These are phyloP conservation scores for Physcomitrellopsis africana DNA, from an alignment of 225 moss, liverwort and hornwort genomes.

Conservation along the genomic window DNA sequence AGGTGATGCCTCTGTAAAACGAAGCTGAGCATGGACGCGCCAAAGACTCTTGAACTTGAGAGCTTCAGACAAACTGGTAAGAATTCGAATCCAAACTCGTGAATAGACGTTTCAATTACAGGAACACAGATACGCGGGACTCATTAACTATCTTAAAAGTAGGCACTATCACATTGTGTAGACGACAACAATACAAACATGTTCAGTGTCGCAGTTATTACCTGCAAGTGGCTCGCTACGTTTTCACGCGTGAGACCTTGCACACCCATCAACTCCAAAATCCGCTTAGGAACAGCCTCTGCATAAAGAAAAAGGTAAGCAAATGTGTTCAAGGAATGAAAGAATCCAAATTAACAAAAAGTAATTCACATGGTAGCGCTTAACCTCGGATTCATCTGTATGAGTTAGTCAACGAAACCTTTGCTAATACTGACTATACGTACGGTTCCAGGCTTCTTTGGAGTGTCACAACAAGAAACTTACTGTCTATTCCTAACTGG, in stretches of 20 bases:
- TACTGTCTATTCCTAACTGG: slow-evolving; percentile 87
- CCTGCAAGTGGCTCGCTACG: slow-evolving; percentile 92
- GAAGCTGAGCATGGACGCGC: neutral
- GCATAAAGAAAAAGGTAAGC: slow-evolving; percentile 43
- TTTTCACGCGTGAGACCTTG: slow-evolving; percentile 85
- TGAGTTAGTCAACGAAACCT: too few relatives aligned
- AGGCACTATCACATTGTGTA: neutral
- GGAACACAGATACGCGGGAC: neutral
- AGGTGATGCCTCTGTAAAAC: neutral
- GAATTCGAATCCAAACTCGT: neutral
- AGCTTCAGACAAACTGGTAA: too few relatives aligned
- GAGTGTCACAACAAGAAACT: slow-evolving; percentile 23
- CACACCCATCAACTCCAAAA: slow-evolving; percentile 86
- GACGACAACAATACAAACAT: too few relatives aligned
- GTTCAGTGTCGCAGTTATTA: slow-evolving; percentile 12
- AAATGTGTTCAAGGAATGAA: slow-evolving; percentile 30
- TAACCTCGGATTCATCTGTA: too few relatives aligned
- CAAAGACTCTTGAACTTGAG: neutral
- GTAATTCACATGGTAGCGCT: neutral
- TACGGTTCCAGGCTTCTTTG: neutral
- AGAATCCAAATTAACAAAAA: neutral
- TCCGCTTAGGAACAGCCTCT: slow-evolving; percentile 93
- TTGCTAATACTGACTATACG: neutral
- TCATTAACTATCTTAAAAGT: too few relatives aligned
- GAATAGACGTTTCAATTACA: neutral